These are phyloP conservation scores for Globisporangium camurandrum DNA, from an alignment of 352 stramenopile species.

Conservation along the genomic window DNA sequence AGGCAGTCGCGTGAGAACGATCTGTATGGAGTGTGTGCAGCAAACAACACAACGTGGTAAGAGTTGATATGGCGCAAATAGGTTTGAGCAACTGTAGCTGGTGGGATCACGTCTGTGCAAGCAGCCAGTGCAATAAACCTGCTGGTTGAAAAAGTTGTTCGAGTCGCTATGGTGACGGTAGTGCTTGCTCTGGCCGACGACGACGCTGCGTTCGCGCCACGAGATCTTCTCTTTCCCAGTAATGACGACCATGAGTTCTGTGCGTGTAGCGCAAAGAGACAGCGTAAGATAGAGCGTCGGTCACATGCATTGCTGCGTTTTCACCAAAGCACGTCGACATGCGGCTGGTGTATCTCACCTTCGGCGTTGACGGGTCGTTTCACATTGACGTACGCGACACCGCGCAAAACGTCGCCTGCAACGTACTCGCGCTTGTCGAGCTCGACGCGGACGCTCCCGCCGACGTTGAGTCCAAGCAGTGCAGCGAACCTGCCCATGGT, in stretches of 20 bases:
- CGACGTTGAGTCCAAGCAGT: neutral
- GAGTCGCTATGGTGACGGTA: neutral
- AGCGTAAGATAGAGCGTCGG: no score
- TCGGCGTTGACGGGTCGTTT: neutral
- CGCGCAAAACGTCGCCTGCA: neutral
- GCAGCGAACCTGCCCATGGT: constrained; percentile 2
- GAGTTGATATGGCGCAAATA: no score
- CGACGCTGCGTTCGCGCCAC: neutral
- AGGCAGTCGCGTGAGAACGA: neutral
- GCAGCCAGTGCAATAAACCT: neutral
- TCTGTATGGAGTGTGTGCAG: neutral
- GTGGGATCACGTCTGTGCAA: neutral
- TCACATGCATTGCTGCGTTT: no score
- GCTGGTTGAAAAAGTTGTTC: neutral
- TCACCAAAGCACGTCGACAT: neutral
- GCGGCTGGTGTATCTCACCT: neutral
- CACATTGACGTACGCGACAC: neutral
- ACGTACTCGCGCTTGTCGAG: neutral
- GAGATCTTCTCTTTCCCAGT: neutral
- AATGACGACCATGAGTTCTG: neutral
- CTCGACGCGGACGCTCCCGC: constrained; percentile 1
- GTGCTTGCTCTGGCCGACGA: neutral
- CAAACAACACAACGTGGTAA: neutral
- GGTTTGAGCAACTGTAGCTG: no score
- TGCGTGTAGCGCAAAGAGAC: neutral